Evolutionary conservation across 2,329 filamentous ascomycete genomes (phyloP), one percentile per base, ranked within the genome.

Genomic region (Colletotrichum karsti): DNA sequence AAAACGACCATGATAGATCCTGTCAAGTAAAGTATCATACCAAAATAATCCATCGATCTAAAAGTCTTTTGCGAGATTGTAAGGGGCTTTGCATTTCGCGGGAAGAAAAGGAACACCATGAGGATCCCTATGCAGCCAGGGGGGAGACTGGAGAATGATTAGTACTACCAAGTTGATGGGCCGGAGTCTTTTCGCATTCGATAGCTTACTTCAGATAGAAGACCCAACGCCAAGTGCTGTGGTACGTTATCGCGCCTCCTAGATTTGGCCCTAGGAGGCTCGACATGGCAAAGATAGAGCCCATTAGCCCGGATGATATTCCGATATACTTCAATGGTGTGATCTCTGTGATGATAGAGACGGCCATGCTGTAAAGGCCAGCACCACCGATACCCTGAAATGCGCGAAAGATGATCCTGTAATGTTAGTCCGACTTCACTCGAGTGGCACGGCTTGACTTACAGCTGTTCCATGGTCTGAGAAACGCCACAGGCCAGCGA

Each of bases 321-420:
- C 50, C 50, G 15, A 54, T 54, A 22, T 33, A 54, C 18, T 37
- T 54, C 50, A 54, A 22, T 18, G 50, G 50, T 5, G 50, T 54
- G 26, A 54, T 54, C 10, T 54, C 50, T 3, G 33, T 33, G 26
- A 54, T 33, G 13, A 54, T n/a, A 3, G 50, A 54, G 6, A 73
- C 77, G 15, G 78, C 77, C 33, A 85, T 75, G 6, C 81, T 78
- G 69, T 83, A 85, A 10, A 84, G 80, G 1, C 81, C 83, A 3
- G 82, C 83, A 18, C 78, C 83, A 8, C 83, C 83, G 1, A 85
- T 77, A 12, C 83, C 83, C 72, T 85, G 83, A 20, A 82, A 73
- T 1, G 78, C 75, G 4, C 76, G 75, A 37, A 76, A 76, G 18
- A 77, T 65, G 63, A 84, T 81, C 1, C 75, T 77, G 30, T 12